A percentile compares a stretch with the other conserved stretches of the same genome.
phyloP scores from a whole-genome alignment of 495 filamentous ascomycete genomes.

The Penicillium herquei region DNA sequence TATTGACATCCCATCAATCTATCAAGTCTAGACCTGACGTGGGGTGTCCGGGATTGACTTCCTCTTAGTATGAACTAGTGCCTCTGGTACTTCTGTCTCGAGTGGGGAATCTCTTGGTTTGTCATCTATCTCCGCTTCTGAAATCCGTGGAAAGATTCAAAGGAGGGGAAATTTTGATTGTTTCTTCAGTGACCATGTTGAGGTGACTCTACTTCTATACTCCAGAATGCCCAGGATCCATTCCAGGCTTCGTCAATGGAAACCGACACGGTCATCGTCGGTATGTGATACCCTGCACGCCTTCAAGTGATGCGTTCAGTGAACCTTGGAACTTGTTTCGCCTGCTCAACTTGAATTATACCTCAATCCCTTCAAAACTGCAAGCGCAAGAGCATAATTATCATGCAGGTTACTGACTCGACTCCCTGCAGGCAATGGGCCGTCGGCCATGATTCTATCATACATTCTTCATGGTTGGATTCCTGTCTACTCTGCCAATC shows the following conservation, averaged over 20 bases:
- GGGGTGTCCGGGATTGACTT: constrained; percentile 3
- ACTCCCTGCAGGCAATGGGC: constrained; percentile 54
- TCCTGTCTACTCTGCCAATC: constrained; percentile 53
- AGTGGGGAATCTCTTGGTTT: constrained; percentile 7
- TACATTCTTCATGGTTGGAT: constrained; percentile 67
- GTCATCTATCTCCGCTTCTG: constrained; percentile 23
- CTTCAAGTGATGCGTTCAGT: background rate
- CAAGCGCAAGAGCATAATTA: too few relatives aligned
- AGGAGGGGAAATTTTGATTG: background rate
- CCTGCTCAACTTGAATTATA: too few relatives aligned
- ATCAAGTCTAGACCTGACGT: background rate
- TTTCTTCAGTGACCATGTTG: background rate
- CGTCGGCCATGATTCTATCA: constrained; percentile 64
- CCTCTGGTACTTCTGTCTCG: too few relatives aligned
- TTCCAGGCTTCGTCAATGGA: constrained; percentile 41
- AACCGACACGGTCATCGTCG: constrained; percentile 48
- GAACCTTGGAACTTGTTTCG: too few relatives aligned
- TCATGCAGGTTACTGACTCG: background rate
- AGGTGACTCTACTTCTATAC: constrained; percentile 14
- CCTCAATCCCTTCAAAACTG: background rate
- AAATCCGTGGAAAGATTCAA: constrained; percentile 2
- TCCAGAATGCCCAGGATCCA: constrained; percentile 34
- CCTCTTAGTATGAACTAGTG: background rate
- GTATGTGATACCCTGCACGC: constrained; percentile 23
- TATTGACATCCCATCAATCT: too few relatives aligned